phyloP scores from a whole-genome alignment of 1,284 basidiomycete genomes.

The Puccinia horiana region DNA sequence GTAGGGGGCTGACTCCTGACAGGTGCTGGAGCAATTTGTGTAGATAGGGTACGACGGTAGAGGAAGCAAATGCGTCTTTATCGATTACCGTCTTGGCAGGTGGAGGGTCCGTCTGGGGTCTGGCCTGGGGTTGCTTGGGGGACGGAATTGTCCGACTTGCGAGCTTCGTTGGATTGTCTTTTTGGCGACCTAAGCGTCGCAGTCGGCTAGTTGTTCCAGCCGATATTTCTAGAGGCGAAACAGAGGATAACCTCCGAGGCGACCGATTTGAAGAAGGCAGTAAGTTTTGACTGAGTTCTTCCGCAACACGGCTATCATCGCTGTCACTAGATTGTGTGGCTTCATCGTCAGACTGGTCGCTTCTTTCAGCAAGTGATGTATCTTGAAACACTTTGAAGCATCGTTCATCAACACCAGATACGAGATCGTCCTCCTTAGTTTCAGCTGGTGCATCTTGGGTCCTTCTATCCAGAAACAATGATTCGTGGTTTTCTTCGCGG shows the following conservation, averaged over 20 bases:
- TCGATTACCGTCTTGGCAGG: not conserved
- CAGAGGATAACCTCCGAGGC: constrained; percentile 10
- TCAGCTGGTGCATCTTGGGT: not conserved
- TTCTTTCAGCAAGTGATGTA: not conserved
- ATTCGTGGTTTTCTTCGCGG: too few relatives aligned
- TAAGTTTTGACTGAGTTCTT: constrained; percentile 8
- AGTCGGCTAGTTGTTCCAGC: not conserved
- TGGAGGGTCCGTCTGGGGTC: not conserved
- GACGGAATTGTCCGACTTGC: not conserved
- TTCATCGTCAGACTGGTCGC: not conserved
- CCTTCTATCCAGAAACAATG: not conserved
- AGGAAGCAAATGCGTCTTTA: not conserved
- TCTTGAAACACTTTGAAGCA: not conserved
- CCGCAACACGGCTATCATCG: not conserved
- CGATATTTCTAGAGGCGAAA: not conserved
- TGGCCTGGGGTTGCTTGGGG: not conserved
- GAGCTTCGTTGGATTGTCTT: not conserved
- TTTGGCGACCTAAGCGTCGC: not conserved
- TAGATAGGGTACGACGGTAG: not conserved
- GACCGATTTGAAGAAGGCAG: not conserved
- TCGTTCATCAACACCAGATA: constrained; percentile 8
- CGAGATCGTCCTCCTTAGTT: not conserved
- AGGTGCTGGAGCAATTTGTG: constrained; percentile 17
- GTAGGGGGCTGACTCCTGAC: not conserved
- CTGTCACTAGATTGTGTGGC: not conserved